Evolutionary conservation across 2,329 filamentous ascomycete genomes (phyloP), one percentile per base, ranked within the genome.

Genomic region (Grosmannia huntii): DNA sequence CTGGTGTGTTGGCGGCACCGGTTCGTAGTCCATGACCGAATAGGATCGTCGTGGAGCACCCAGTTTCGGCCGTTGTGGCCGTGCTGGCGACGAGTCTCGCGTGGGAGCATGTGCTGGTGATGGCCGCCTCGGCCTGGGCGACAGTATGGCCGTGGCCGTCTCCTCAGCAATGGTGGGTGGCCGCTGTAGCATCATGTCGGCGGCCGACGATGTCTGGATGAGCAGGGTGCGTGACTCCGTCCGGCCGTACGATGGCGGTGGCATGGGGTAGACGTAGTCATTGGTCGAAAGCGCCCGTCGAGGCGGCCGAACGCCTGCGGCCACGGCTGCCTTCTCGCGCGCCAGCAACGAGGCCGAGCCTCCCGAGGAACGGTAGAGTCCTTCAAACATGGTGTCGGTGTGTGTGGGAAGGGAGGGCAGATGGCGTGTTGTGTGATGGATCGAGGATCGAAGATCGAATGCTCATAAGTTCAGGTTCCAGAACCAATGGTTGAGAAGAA

Each of bases 21-120:
- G 80, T 66, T 82, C 79, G 58, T 79, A 77, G 68, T 82, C 79
- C 66, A 77, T 82, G n/a, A 82, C 77, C 10, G 80, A 83, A 67
- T 82, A 81, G 12, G 80, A 83, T 31, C 80, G 75, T 27, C 76
- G 77, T 12, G 79, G 79, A 19, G 74, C 70, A 11, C 72, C 67
- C 33, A 66, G 50, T 49, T 56, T 44, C 19, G 53, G 57, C 27
- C 28, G 52, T 36, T 7, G 11, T 1, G 38, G 38, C 53, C 12
- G 44, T 23, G 7, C 16, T 11, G 28, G 1, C 7, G 44, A 21
- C 25, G 49, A 19, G 10, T 27, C 12, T n/a, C 11, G 10, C 5
- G 14, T 7, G 4, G 19, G 25, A 11, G 44, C 27, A 12, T 19
- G n/a, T 44, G 41, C 16, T 6, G 21, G 25, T 12, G 10, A 3